These are phyloP conservation scores for Suhomyces anneliseae DNA, from an alignment of 1,139 yeast species.

Conservation along the genomic window DNA sequence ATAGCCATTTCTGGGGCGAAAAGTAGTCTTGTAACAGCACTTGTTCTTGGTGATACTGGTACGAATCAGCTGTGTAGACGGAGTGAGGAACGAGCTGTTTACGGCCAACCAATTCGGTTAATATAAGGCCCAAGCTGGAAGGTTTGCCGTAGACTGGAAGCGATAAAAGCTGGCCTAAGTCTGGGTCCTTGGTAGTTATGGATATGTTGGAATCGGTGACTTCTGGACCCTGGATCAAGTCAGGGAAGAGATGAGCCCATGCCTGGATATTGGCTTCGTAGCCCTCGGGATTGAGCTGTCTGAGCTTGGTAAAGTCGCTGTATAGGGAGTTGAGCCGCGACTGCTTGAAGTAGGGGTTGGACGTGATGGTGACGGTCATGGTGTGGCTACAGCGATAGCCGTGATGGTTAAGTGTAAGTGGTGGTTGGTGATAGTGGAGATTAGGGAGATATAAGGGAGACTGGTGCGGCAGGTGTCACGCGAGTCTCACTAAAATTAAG, in stretches of 20 bases:
- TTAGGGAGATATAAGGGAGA: too few relatives aligned
- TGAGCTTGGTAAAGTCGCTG: slow-evolving; percentile 55
- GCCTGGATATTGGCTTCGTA: slow-evolving; percentile 67
- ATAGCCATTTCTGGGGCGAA: slow-evolving; percentile 23
- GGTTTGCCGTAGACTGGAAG: slow-evolving; percentile 35
- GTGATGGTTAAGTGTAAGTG: too few relatives aligned
- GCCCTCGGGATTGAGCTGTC: slow-evolving; percentile 63
- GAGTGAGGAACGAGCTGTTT: slow-evolving; percentile 25
- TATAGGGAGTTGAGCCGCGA: slow-evolving; percentile 63
- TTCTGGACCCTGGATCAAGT: slow-evolving; percentile 19
- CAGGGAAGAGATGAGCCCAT: slow-evolving; percentile 45
- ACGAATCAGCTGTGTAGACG: neutral
- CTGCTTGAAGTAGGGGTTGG: slow-evolving; percentile 36
- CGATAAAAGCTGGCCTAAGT: slow-evolving; percentile 20
- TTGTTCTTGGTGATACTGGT: slow-evolving; percentile 6
- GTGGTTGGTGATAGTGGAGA: too few relatives aligned
- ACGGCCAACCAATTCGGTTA: slow-evolving; percentile 27
- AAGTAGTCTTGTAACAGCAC: slow-evolving; percentile 16
- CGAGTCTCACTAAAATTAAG: too few relatives aligned
- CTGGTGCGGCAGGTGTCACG: too few relatives aligned
- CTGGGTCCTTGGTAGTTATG: slow-evolving; percentile 24
- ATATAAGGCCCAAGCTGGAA: slow-evolving; percentile 20
- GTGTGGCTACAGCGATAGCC: too few relatives aligned
- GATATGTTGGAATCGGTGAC: slow-evolving; percentile 21
- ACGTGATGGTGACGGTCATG: neutral